Conservation (phyloP, 2,329 filamentous ascomycete species). For the Phialophora macrospora region DNA sequence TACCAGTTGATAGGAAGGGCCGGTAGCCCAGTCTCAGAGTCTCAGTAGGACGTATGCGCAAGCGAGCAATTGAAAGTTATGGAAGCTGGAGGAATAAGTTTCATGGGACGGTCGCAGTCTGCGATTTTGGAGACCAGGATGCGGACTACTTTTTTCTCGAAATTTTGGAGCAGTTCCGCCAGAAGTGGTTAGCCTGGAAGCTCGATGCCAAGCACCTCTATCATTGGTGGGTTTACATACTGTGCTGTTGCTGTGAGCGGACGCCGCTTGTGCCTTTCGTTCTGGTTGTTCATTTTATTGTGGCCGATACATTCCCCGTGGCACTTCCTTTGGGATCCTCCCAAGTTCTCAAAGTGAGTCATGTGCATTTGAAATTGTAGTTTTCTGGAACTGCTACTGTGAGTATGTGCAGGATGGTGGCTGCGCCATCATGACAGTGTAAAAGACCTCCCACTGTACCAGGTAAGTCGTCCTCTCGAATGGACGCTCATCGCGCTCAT, state of each 20-base stretch:
- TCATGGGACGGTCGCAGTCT: slow-evolving; percentile 8
- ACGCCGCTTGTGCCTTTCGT: too few species aligned
- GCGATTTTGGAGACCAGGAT: slow-evolving; percentile 21
- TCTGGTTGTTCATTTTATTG: neutral
- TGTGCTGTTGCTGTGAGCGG: neutral
- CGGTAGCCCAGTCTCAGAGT: neutral
- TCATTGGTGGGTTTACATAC: slow-evolving; percentile 10
- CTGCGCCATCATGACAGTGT: neutral
- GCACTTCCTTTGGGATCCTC: neutral
- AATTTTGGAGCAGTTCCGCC: slow-evolving; percentile 37
- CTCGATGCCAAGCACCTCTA: slow-evolving; percentile 22
- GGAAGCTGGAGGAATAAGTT: slow-evolving; percentile 1
- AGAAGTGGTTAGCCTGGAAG: slow-evolving; percentile 18
- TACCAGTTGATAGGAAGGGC: neutral
- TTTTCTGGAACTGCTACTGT: neutral
- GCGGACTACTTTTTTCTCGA: slow-evolving; percentile 26
- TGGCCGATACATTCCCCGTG: neutral
- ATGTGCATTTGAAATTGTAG: neutral
- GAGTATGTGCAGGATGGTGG: neutral
- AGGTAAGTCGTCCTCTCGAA: neutral
- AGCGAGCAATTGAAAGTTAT: neutral
- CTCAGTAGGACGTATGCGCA: neutral
- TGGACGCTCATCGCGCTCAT: neutral
- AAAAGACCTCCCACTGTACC: neutral
- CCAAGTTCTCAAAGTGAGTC: neutral